Conservation (phyloP, 306 rosid species). For the Pyrus bretschneideri region DNA sequence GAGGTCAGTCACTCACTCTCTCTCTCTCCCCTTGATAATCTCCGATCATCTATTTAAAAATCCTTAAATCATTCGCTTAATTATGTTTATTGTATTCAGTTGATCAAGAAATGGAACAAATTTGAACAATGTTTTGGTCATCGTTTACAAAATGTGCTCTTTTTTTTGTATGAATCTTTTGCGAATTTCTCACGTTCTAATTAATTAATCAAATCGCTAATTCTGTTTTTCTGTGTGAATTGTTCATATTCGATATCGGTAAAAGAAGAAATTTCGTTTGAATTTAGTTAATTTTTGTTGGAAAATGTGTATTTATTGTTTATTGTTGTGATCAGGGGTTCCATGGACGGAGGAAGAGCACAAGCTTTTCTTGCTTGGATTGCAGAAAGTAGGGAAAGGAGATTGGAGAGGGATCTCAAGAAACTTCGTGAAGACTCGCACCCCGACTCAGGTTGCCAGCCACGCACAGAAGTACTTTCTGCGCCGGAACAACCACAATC, state of each 20-base stretch:
- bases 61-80: not conserved
- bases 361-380: constrained; percentile 81
- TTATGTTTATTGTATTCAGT: not conserved
- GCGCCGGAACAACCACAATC: constrained; percentile 81
- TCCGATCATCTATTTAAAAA: not conserved
- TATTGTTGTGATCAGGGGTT: constrained; percentile 53
- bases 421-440: constrained; percentile 93
- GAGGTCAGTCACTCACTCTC: constrained; percentile 45
- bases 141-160: not conserved
- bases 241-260: not conserved
- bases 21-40: not conserved
- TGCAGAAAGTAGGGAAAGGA: constrained; percentile 94
- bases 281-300: not conserved
- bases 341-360: constrained; percentile 99
- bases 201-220: not conserved
- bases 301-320: not conserved
- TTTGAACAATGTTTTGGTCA: not conserved
- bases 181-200: not conserved
- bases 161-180: not conserved
- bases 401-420: constrained; percentile 99
- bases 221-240: not conserved
- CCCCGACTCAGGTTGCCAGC: constrained; percentile 97
- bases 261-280: not conserved
- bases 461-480: constrained; percentile 98
- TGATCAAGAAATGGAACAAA: not conserved